A percentile compares a stretch with the other conserved stretches of the same genome.
These are phyloP conservation scores for Candida gigantensis DNA, from an alignment of 1,139 yeast species.

Conservation along the genomic window DNA sequence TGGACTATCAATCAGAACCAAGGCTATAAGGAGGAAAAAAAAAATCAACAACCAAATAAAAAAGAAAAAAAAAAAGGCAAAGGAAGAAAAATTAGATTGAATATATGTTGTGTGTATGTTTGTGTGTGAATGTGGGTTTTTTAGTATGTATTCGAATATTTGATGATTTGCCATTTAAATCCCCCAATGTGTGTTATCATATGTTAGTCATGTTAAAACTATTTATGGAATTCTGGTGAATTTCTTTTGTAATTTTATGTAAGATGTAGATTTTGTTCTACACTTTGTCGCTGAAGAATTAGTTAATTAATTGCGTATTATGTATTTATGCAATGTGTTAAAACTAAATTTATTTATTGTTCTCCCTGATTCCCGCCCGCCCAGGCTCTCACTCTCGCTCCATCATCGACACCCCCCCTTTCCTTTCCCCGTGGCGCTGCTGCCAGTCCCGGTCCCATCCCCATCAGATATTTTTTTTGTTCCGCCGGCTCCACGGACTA, in stretches of 20 bases:
- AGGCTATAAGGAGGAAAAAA: background rate
- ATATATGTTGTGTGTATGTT: background rate
- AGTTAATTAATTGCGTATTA: too few relatives aligned
- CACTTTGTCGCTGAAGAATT: too few relatives aligned
- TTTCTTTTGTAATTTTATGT: background rate
- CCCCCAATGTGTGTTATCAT: too few relatives aligned
- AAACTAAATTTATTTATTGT: too few relatives aligned
- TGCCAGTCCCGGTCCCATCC: too few relatives aligned
- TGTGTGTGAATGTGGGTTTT: background rate
- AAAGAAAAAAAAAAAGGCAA: background rate
- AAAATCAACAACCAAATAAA: background rate
- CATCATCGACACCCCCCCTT: background rate
- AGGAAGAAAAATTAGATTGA: background rate
- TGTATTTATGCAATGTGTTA: too few relatives aligned
- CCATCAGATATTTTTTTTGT: background rate
- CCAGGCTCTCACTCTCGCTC: background rate
- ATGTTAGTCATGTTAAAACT: background rate
- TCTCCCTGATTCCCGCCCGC: background rate
- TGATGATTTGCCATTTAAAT: too few relatives aligned
- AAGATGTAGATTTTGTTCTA: background rate
- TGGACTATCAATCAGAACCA: too few relatives aligned
- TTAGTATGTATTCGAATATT: background rate
- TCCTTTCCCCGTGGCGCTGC: too few relatives aligned
- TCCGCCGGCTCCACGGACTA: too few relatives aligned
- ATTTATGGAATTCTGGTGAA: background rate